Base-by-base conservation (phyloP, 805 yeast genomes). In the Monosporozyma aquatica region DNA sequence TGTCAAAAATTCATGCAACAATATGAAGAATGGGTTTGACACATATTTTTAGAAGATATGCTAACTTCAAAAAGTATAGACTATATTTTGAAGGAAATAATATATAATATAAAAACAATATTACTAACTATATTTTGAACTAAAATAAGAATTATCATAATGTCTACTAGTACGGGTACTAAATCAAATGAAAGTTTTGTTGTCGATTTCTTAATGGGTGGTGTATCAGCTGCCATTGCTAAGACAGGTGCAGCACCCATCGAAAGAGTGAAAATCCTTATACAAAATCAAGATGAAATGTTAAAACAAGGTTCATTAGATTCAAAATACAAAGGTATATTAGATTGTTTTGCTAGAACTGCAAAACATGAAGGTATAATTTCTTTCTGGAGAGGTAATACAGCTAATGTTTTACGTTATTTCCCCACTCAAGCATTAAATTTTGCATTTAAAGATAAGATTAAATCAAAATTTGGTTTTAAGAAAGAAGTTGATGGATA, bases 351-450 rank as follows among this genome's bases (percentile, higher is more conserved):
- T 94, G 78, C 67, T 64, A 84, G 96, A 79, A 89, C 97, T 58
- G 82, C 89, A 54, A 82, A 84, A 59, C 86, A 82, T 58, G 97
- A 87, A 76, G 97, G 97, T 80, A 64, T 84, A 52, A 76, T 72
- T 56, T 73, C 97, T 52, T 87, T 87, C 90, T 87, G 97, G 97
- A 83, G 96, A 83, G 97, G 97, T 80, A 87, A 87, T 89, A 89
- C 96, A 55, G 97, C 97, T 64, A 87, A 87, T 74, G 97, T 87
- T 68, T 82, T 87, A 76, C 85, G 97, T 78, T 87, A 89, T 81
- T 87, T 87, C 95, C 97, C 97, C 71, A 89, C 97, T 70, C 97
- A 87, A 76, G 97, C 97, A 62, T 80, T 87, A 68, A 87, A 87
- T 83, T 89, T 87, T 65, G 97, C 97, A 64, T 89, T 87, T 90